Evolutionary conservation across 179 eudicot genomes (phyloP).

Genomic region (Pouteria campechiana): DNA sequence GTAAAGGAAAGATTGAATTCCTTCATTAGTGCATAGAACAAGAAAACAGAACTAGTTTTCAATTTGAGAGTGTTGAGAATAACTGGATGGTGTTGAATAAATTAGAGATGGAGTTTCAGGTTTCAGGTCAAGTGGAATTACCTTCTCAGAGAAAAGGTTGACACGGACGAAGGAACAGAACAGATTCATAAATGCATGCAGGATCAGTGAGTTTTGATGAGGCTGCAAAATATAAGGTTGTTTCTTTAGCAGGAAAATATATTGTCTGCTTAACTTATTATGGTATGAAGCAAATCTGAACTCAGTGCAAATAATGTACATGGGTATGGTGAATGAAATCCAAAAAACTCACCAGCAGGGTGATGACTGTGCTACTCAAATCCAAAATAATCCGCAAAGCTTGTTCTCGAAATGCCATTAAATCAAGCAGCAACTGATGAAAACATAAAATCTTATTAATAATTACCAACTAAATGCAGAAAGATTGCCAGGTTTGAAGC

Average conservation of each 20-base stretch:
- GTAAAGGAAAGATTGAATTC: conserved; percentile 16
- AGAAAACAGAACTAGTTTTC: not conserved
- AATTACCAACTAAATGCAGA: too few relatives aligned
- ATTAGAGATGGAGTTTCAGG: not conserved
- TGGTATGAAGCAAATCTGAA: too few relatives aligned
- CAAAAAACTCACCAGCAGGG: conserved; percentile 65
- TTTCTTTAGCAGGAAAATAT: too few relatives aligned
- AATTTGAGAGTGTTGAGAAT: not conserved
- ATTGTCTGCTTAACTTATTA: too few relatives aligned
- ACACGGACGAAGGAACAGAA: conserved; percentile 96
- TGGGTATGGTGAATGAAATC: not conserved
- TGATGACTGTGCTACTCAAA: conserved; percentile 96
- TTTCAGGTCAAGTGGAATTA: conserved; percentile 13
- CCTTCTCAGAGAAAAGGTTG: conserved; percentile 90
- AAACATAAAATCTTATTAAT: conserved; percentile 9
- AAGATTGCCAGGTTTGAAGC: too few relatives aligned
- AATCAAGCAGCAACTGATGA: conserved; percentile 85
- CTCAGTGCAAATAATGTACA: too few relatives aligned
- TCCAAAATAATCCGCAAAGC: conserved; percentile 90
- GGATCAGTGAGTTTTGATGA: conserved; percentile 91
- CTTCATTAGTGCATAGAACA: not conserved
- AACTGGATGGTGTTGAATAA: too few relatives aligned
- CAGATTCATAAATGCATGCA: conserved; percentile 97
- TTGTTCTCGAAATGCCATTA: conserved; percentile 99
- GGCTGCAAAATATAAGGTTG: conserved; percentile 98